Conservation (phyloP, 352 stramenopile genomes). For the Phytophthora tentaculata region DNA sequence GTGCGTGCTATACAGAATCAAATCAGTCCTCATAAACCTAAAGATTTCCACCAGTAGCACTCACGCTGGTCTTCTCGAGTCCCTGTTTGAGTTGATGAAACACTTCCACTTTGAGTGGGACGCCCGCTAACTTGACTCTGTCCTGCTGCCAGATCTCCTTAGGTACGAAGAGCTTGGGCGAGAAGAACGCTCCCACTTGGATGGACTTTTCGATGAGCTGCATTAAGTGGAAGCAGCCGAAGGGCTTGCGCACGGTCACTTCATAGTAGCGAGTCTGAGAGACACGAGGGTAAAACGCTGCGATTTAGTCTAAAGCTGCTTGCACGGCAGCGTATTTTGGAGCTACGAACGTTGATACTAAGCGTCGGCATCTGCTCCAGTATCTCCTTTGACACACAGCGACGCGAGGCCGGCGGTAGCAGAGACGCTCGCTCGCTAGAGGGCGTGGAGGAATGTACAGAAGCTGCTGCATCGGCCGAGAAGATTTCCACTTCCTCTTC, state of each 20-base stretch:
- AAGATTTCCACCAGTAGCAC: constrained; percentile 4
- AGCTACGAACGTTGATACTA: constrained; percentile 54
- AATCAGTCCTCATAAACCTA: too few relatives aligned
- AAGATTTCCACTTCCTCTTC: constrained; percentile 37
- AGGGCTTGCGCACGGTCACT: constrained; percentile 54
- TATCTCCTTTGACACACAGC: constrained; percentile 74
- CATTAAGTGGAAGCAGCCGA: constrained; percentile 83
- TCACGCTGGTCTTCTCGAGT: constrained; percentile 71
- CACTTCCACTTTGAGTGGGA: constrained; percentile 66
- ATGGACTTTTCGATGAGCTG: constrained; percentile 84
- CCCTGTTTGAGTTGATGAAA: constrained; percentile 75
- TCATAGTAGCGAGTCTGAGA: constrained; percentile 66
- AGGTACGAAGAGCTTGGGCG: constrained; percentile 73
- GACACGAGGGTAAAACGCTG: neutral
- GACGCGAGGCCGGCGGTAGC: constrained; percentile 32
- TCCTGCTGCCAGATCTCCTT: constrained; percentile 87
- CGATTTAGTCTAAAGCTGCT: constrained; percentile 4
- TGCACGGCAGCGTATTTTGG: neutral
- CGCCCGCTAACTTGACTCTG: constrained; percentile 61
- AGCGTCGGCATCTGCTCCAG: constrained; percentile 75
- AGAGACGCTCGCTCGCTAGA: constrained; percentile 43
- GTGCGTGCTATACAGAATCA: constrained; percentile 57
- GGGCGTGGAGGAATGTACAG: neutral
- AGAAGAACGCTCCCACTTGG: constrained; percentile 74
- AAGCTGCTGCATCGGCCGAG: constrained; percentile 4